Conservation (phyloP, 2,329 filamentous ascomycete genomes). For the Aureobasidium sp. region DNA sequence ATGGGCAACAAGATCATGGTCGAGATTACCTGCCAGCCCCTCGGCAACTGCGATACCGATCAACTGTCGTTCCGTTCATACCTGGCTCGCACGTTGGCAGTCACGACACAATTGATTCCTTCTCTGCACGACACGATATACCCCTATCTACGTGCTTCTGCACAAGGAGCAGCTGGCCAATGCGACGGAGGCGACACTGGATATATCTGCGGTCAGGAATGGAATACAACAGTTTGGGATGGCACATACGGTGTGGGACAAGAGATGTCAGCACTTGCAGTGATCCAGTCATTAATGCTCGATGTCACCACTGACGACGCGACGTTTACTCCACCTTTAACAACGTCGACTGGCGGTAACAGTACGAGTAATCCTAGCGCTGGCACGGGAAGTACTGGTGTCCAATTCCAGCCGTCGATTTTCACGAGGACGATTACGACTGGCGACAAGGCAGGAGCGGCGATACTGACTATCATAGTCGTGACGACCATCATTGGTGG, state of each 20-base stretch:
- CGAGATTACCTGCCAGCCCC: conserved; percentile 60
- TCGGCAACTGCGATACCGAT: conserved; percentile 57
- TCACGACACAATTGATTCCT: conserved; percentile 34
- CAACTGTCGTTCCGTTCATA: conserved; percentile 68
- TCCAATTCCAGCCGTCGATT: background rate
- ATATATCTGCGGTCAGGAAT: conserved; percentile 33
- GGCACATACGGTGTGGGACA: conserved; percentile 44
- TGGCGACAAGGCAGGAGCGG: conserved; percentile 60
- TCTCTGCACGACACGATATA: conserved; percentile 35
- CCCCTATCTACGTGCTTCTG: conserved; percentile 45
- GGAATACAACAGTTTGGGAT: conserved; percentile 35
- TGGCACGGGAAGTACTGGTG: background rate
- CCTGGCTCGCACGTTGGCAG: conserved; percentile 45
- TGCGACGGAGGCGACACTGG: conserved; percentile 41
- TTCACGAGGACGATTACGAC: conserved; percentile 36
- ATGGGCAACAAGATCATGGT: conserved; percentile 50
- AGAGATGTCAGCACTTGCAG: conserved; percentile 47
- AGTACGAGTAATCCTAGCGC: conserved; percentile 15
- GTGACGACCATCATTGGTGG: conserved; percentile 26
- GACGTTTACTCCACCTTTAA: background rate
- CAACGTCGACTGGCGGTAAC: conserved; percentile 13
- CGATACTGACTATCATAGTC: conserved; percentile 54
- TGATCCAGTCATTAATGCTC: conserved; percentile 28
- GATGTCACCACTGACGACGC: background rate
- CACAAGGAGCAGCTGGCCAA: conserved; percentile 45